Evolutionary conservation across 2,329 filamentous ascomycete genomes (phyloP).

Genomic region (Botrytis cinerea): DNA sequence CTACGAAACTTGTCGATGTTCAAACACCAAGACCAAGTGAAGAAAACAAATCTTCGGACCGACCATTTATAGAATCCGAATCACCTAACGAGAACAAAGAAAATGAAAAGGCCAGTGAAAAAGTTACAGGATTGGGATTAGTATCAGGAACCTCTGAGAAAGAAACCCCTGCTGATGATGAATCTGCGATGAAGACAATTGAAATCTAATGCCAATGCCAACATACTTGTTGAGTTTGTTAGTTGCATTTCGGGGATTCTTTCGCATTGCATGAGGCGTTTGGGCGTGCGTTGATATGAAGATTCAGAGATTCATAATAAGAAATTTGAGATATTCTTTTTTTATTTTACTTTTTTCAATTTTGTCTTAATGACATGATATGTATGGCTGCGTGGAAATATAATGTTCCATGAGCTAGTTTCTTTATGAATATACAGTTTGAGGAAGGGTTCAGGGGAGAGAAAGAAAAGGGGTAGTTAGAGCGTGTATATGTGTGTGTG

Average conservation of each 20-base stretch:
- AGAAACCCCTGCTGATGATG: constrained; percentile 41
- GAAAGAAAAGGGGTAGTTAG: background rate
- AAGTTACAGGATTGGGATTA: constrained; percentile 28
- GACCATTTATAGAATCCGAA: constrained; percentile 36
- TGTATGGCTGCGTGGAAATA: constrained; percentile 2
- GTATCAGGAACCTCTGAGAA: constrained; percentile 35
- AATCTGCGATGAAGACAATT: constrained; percentile 43
- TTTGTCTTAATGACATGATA: constrained; percentile 13
- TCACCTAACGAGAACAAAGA: constrained; percentile 39
- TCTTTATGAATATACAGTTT: constrained; percentile 14
- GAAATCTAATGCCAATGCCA: constrained; percentile 38
- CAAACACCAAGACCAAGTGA: constrained; percentile 41
- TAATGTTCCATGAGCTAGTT: background rate
- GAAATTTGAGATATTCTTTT: constrained; percentile 16
- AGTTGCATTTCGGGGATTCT: constrained; percentile 15
- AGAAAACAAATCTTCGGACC: constrained; percentile 38
- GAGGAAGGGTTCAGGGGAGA: background rate
- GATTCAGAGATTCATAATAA: constrained; percentile 16
- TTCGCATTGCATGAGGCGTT: constrained; percentile 23
- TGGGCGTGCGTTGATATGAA: constrained; percentile 11
- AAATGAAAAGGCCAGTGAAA: constrained; percentile 33
- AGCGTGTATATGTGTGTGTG: background rate
- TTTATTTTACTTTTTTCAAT: background rate
- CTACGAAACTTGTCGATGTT: constrained; percentile 42
- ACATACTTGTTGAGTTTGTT: constrained; percentile 15